phyloP scores from a whole-genome alignment of 106 monocot species.

The Phalaenopsis aphrodite region DNA sequence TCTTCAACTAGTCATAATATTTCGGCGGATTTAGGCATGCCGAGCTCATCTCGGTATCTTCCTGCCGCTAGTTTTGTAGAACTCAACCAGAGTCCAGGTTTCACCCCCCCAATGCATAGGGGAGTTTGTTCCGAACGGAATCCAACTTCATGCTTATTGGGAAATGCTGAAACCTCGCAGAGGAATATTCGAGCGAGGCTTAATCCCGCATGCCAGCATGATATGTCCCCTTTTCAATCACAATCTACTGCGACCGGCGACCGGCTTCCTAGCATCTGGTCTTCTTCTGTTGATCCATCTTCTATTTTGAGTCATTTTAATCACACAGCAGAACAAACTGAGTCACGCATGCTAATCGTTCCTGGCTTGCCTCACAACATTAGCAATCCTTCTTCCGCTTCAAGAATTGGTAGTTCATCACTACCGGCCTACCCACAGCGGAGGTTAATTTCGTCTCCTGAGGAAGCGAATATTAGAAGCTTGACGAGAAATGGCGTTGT shows the following conservation, averaged over 20 bases:
- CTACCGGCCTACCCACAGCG: slow-evolving; percentile 22
- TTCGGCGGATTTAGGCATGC: slow-evolving; percentile 19
- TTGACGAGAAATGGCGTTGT: slow-evolving; percentile 10
- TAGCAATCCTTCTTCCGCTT: slow-evolving; percentile 16
- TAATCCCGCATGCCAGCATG: slow-evolving; percentile 29
- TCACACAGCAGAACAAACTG: slow-evolving; percentile 33
- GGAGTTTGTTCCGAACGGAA: slow-evolving; percentile 12
- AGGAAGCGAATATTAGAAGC: slow-evolving; percentile 22
- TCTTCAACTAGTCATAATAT: slow-evolving; percentile 38
- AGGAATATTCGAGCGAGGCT: slow-evolving; percentile 51
- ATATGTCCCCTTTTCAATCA: slow-evolving; percentile 21
- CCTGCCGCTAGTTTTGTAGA: slow-evolving; percentile 19
- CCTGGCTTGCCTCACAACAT: slow-evolving; percentile 19
- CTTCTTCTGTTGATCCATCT: slow-evolving; percentile 27
- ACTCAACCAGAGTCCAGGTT: slow-evolving; percentile 23
- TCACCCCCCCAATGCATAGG: slow-evolving; percentile 5
- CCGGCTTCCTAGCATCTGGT: slow-evolving; percentile 27
- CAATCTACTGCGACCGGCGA: slow-evolving; percentile 19
- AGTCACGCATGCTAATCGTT: slow-evolving; percentile 14
- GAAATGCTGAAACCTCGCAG: slow-evolving; percentile 33
- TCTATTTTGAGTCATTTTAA: slow-evolving; percentile 21
- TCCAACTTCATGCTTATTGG: slow-evolving; percentile 11
- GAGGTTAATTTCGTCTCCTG: slow-evolving; percentile 18
- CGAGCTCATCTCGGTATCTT: slow-evolving; percentile 21
- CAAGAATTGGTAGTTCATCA: slow-evolving; percentile 24